Conservation (phyloP, 2,329 filamentous ascomycete species). For the Claviceps digitariae region DNA sequence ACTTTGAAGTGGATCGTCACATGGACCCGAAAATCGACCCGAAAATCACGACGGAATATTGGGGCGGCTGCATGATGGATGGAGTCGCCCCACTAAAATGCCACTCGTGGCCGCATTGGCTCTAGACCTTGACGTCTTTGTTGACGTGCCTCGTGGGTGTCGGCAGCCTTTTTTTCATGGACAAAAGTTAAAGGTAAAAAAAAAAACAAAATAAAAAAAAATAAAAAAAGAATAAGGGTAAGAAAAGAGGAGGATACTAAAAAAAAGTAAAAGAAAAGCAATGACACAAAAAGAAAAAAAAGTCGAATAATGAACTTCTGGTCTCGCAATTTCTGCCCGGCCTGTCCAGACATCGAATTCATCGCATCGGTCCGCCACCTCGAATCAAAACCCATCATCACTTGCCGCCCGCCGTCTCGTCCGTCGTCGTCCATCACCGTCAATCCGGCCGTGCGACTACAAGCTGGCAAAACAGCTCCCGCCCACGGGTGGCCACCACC, state of each 20-base stretch:
- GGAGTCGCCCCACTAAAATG: conserved; percentile 2
- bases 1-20: not conserved
- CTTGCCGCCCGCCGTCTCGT: not conserved
- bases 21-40: too few relatives aligned
- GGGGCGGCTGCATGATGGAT: not conserved
- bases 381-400: not conserved
- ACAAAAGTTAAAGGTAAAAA: not conserved
- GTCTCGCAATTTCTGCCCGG: not conserved
- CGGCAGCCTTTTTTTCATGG: not conserved
- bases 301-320: not conserved
- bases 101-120: conserved; percentile 4
- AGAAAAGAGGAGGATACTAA: too few relatives aligned
- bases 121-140: not conserved
- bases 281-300: not conserved
- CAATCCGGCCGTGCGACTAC: conserved; percentile 1
- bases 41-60: too few relatives aligned
- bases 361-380: not conserved
- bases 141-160: not conserved
- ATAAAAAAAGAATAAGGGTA: not conserved
- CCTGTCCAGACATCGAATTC: not conserved
- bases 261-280: not conserved
- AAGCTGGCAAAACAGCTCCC: not conserved
- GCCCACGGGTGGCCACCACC: not conserved
- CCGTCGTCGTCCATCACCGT: not conserved
- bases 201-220: not conserved